A percentile compares a stretch with the other conserved stretches of the same genome.
Evolutionary conservation across 805 yeast genomes (phyloP).

Genomic region (Barnettozyma sp.): DNA sequence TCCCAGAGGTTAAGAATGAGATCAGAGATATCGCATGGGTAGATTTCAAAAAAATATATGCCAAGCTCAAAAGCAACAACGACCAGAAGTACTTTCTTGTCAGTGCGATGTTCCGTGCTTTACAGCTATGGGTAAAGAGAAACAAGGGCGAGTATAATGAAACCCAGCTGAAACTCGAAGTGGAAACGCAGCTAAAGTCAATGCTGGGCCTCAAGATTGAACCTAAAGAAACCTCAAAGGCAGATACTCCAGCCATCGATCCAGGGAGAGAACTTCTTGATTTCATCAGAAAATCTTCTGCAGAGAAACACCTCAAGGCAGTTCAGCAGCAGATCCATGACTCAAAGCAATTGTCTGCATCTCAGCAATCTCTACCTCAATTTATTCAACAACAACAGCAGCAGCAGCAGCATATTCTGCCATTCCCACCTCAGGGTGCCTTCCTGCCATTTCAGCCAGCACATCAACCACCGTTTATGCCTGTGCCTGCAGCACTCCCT

Average conservation of each 20-base stretch:
- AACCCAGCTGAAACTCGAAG: slow-evolving; percentile 52
- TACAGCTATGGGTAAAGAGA: slow-evolving; percentile 46
- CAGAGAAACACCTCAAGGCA: slow-evolving; percentile 20
- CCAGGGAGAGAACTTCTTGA: slow-evolving; percentile 75
- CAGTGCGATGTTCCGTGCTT: slow-evolving; percentile 36
- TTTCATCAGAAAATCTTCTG: slow-evolving; percentile 45
- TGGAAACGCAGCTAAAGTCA: slow-evolving; percentile 57
- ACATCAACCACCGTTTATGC: background rate
- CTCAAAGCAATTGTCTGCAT: slow-evolving; percentile 4
- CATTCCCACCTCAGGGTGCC: slow-evolving; percentile 7
- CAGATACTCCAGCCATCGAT: slow-evolving; percentile 35
- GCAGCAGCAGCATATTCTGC: slow-evolving; percentile 6
- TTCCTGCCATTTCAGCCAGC: slow-evolving; percentile 1
- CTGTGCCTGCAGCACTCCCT: background rate
- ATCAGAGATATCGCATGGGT: slow-evolving; percentile 80
- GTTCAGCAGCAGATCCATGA: slow-evolving; percentile 10
- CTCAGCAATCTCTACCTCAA: slow-evolving; percentile 6
- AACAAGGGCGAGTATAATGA: slow-evolving; percentile 44
- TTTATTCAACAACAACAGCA: slow-evolving; percentile 5
- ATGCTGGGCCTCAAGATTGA: slow-evolving; percentile 50
- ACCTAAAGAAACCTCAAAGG: slow-evolving; percentile 28
- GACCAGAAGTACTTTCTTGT: slow-evolving; percentile 31
- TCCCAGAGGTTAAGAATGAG: slow-evolving; percentile 82
- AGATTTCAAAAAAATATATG: slow-evolving; percentile 40
- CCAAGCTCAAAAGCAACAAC: slow-evolving; percentile 24